Evolutionary conservation across 2,329 filamentous ascomycete genomes (phyloP), one percentile per base, ranked within the genome.

Genomic region (Aspergillus ibericus): DNA sequence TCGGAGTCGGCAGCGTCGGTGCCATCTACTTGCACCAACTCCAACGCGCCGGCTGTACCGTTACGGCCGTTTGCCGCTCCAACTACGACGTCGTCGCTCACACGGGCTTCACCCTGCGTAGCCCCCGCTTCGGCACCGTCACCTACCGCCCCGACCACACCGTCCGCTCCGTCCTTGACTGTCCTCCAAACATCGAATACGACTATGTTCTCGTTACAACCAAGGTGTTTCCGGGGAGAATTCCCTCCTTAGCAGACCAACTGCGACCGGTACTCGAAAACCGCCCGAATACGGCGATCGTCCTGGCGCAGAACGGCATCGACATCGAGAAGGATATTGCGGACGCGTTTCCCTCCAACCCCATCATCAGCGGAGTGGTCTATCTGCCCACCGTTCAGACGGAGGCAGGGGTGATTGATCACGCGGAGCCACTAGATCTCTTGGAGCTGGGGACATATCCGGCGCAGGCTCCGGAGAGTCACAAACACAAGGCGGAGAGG

Each of bases 221-320:
- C 56, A 83, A 83, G 72, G 78, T 75, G 13, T 74, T 81, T 25
- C 78, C 78, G 1, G 73, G 68, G 8, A 69, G 66, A 5, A 68
- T 67, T 2, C 73, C 74, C 13, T 67, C 75, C 2, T 70, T 71
- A 6, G 61, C 71, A 2, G 62, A 71, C 5, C 61, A 73, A 20
- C 77, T 82, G 48, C 65, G 65, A 5, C 73, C 78, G 0, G 79
- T 74, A 4, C 70, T 82, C 2, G 69, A 68, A 1, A 66, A 69
- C 9, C 48, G 69, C 5, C 46, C 51, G 54, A 18, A 74, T 49
- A 86, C 84, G 0, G 78, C 81, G 0, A 82, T 88, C 40, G 83
- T 84, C 7, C 79, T 88, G 0, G 79, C 86, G 15, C 85, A 88
- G 60, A 88, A 88, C 63, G 85, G 85, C 0, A 81, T 88, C 36